These are phyloP conservation scores for Nicotiana obtusifolia DNA, from an alignment of 257 asterid species.

Conservation along the genomic window DNA sequence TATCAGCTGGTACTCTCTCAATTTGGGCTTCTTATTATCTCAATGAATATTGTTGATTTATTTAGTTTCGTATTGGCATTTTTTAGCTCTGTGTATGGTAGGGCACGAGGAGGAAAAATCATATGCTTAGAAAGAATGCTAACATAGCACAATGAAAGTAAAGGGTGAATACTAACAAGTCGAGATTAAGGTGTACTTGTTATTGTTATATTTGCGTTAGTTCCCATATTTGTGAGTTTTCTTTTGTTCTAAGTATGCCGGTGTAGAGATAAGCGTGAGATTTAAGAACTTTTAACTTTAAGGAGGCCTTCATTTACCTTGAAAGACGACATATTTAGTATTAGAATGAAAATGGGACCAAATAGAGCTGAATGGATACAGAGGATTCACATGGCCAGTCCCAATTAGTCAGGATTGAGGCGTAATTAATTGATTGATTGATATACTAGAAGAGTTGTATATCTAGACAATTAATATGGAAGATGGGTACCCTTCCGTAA, in stretches of 20 bases:
- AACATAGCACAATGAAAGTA: background rate
- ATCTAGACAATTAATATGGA: background rate
- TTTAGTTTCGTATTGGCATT: background rate
- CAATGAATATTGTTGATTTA: background rate
- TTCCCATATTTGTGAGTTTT: background rate
- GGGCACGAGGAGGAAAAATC: background rate
- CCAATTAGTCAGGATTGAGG: background rate
- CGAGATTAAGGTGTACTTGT: background rate
- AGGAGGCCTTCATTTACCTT: background rate
- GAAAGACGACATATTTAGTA: background rate
- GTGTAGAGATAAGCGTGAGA: background rate
- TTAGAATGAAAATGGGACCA: background rate
- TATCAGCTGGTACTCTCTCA: constrained; percentile 62
- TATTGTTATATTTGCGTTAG: background rate
- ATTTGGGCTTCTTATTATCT: background rate
- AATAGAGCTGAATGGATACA: background rate
- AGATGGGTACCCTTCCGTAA: background rate
- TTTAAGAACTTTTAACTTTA: background rate
- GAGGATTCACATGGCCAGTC: background rate
- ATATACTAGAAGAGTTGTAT: background rate
- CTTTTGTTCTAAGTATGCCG: background rate
- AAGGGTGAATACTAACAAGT: background rate
- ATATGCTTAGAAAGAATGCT: background rate
- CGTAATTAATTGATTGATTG: background rate
- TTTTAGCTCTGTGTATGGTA: background rate